A percentile compares a stretch with the other conserved stretches of the same genome.
Evolutionary conservation across 129 eudicot species (phyloP).

Genomic region (Pulicaria dysenterica): DNA sequence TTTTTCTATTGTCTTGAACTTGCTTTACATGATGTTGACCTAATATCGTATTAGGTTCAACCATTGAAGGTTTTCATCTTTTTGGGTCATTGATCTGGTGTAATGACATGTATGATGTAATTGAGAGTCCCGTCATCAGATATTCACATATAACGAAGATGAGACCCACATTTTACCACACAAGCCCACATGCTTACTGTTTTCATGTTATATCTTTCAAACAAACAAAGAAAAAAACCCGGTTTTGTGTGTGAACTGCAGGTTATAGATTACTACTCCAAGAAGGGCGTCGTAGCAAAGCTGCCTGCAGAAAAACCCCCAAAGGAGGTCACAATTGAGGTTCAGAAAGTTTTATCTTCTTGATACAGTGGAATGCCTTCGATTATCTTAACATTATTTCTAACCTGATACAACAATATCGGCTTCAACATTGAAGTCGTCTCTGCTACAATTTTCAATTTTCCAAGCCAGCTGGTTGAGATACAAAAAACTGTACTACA

Average conservation of each 20-base stretch:
- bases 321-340: constrained; percentile 59
- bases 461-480: constrained; percentile 35
- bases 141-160: background rate
- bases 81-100: too few relatives aligned
- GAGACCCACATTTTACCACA: background rate
- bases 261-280: constrained; percentile 64
- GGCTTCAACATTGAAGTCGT: constrained; percentile 26
- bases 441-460: constrained; percentile 21
- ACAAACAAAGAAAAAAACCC: background rate
- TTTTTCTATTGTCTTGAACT: too few relatives aligned
- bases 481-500: constrained; percentile 26
- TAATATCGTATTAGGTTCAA: too few relatives aligned
- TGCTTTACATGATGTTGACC: too few relatives aligned
- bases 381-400: constrained; percentile 15
- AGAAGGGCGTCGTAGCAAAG: constrained; percentile 63
- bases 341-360: constrained; percentile 47
- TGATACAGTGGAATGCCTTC: constrained; percentile 4
- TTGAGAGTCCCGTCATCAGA: background rate
- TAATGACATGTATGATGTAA: background rate
- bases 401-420: constrained; percentile 24
- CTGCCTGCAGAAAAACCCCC: constrained; percentile 77
- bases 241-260: constrained; percentile 27
- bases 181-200: background rate
- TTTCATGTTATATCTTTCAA: background rate
- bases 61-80: too few relatives aligned